Base-by-base conservation (phyloP, 2,329 filamentous ascomycete species). In the Colletotrichum incanum region DNA sequence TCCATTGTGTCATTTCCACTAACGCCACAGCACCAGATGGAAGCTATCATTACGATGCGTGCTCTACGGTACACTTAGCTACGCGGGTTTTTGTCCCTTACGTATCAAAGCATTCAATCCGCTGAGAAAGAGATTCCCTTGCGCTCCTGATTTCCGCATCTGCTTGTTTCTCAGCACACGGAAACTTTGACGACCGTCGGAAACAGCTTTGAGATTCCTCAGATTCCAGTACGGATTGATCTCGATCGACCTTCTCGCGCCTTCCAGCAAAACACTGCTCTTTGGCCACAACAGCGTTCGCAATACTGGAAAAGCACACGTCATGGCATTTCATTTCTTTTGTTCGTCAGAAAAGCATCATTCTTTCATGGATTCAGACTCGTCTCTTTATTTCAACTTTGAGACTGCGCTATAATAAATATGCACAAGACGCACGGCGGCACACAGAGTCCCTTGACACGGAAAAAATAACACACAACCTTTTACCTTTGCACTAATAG, bases 401-500 rank as follows among this genome's bases (percentile, higher is more conserved):
- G 23, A 31, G 45, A 50, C 16, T 63, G 60, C 47, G 49, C 34
- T 41, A 14, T 20, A 41, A 63, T 28, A 39, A 5, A 16, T 34
- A n/a, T 31, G n/a, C 37, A 28, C 23, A n/a, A 37, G 2, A 39
- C 20, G 16, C 9, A 11, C 5, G 47, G 16, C 37, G 11, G 23
- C 1, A 31, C 37, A 20, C 45, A 20, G 11, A 20, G n/a, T 41
- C n/a, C 41, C 45, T 63, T 14, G 5, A 12, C 23, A 5, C 11
- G 9, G 54, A 23, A 8, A 23, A 8, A 14, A 8, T 14, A 39
- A 47, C 14, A 52, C 12, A 28, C 34, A 43, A 20, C 23, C 1
- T 20, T 23, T 41, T 28, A 18, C 66, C 64, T 49, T 62, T 28
- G 43, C 68, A 49, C 28, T 67, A 67, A 71, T 67, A 37, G 49